Conservation (phyloP, 192 early-diverging fungal species). For the Umbelopsis ramanniana region DNA sequence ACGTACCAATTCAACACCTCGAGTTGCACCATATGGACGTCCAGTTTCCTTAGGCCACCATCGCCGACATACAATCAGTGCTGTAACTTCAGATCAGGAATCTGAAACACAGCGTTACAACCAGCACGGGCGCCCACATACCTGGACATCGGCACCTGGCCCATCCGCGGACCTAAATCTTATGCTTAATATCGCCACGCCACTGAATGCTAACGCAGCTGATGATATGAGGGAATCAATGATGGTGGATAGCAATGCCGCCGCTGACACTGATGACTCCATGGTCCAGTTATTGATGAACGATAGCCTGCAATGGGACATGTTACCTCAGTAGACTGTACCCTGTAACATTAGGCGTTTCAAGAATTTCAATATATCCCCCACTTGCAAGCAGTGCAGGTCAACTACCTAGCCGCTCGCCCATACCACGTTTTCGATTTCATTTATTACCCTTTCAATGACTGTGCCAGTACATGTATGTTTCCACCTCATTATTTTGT, state of each 20-base stretch:
- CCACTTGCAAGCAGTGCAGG: background rate
- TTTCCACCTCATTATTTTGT: background rate
- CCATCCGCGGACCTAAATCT: background rate
- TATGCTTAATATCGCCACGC: background rate
- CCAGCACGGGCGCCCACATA: background rate
- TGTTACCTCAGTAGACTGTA: background rate
- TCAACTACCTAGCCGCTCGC: too few species aligned
- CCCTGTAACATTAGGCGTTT: too few species aligned
- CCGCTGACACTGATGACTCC: background rate
- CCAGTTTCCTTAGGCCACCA: background rate
- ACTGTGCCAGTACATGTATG: conserved; percentile 5
- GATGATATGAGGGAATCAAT: conserved; percentile 7
- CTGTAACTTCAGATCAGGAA: conserved; percentile 5
- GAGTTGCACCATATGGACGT: background rate
- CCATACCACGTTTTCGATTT: background rate
- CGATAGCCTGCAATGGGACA: conserved; percentile 10
- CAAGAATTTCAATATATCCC: background rate
- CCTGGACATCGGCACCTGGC: conserved; percentile 11
- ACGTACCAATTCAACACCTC: conserved; percentile 4
- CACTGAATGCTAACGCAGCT: background rate
- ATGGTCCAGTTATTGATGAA: conserved; percentile 21
- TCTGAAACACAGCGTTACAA: background rate
- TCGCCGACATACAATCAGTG: conserved; percentile 6
- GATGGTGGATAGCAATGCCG: background rate
- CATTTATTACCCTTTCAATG: background rate